Conservation (phyloP, 2,329 filamentous ascomycete genomes). For the Xylaria sp. region DNA sequence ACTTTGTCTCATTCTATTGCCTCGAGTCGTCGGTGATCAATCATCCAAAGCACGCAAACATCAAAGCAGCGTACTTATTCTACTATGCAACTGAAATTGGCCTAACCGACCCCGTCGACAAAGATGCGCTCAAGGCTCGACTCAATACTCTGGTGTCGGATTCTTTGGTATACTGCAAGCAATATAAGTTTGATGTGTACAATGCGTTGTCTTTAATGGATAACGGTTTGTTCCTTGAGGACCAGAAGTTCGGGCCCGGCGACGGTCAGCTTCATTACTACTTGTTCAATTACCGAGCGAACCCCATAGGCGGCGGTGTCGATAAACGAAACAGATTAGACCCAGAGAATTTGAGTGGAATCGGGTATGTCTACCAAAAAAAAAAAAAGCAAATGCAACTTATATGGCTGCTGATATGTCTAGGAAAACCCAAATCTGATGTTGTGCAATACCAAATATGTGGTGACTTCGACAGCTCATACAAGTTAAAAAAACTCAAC, state of each 20-base stretch:
- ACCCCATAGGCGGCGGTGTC: slow-evolving; percentile 85
- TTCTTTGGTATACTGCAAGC: slow-evolving; percentile 87
- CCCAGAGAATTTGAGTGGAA: slow-evolving; percentile 80
- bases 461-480: slow-evolving; percentile 2
- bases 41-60: slow-evolving; percentile 77
- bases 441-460: slow-evolving; percentile 19
- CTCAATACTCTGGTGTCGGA: slow-evolving; percentile 85
- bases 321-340: slow-evolving; percentile 82
- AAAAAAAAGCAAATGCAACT: slow-evolving; percentile 47
- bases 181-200: slow-evolving; percentile 89
- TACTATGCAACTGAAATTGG: slow-evolving; percentile 92
- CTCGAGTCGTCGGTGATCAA: slow-evolving; percentile 93
- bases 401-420: slow-evolving; percentile 37
- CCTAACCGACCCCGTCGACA: slow-evolving; percentile 67
- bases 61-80: slow-evolving; percentile 94
- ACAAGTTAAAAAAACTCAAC: neutral
- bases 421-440: slow-evolving; percentile 49
- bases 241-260: slow-evolving; percentile 93
- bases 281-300: slow-evolving; percentile 94
- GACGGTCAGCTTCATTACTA: slow-evolving; percentile 98
- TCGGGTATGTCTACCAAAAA: slow-evolving; percentile 81
- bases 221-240: slow-evolving; percentile 90
- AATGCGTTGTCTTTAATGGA: slow-evolving; percentile 94
- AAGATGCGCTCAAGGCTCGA: slow-evolving; percentile 74
- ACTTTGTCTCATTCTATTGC: slow-evolving; percentile 97